Base-by-base conservation (phyloP, 176 grass and related monocot species). In the Tillandsia fasciculata region DNA sequence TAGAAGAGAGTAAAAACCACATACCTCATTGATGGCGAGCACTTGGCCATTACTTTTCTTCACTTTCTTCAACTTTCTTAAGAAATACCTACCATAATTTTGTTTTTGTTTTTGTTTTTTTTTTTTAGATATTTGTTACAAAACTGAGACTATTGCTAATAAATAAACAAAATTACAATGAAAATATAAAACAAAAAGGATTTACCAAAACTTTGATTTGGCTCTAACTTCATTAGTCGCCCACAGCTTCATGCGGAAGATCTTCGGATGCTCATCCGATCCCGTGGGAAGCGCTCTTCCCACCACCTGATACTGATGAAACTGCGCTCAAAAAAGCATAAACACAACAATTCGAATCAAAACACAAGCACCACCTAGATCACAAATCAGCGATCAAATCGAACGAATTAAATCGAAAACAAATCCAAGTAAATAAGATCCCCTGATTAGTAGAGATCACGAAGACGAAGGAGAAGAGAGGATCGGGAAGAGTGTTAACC, bases 31-130 rank as follows among this genome's bases (percentile, higher is more conserved):
- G 82, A 87, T 77, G 8, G 89, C 85, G 3, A 92, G 79, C 72
- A 88, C 78, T 77, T 92, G 89, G 7, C 89, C 89, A 29, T 92
- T 92, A 82, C 89, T 92, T 82, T 92, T 92, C 89, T 92, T 92
- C 29, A 92, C 82, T 76, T 86, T 92, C 89, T 92, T 92, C 11
- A 92, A 76, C 82, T 92, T 92, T 79, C 89, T 85, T 70, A 92
- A 72, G 66, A 92, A 92, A 26, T 92, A 92, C 89, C 89, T 92
- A 22, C 22, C 12, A 66, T 65, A 24, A 24, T 24, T 24, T 24
- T 24, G 24, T 24, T 24, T 24, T 24, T 24, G 20, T 20, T 20
- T 20, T 20, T 20, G 20, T 24, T 24, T 24, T 24, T 24, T 24
- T 24, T 24, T 24, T 18, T 47, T 11, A 10, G 11, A 4, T 9